Base-by-base conservation (phyloP, 164 flowering plant genomes). In the Aristolochia contorta region DNA sequence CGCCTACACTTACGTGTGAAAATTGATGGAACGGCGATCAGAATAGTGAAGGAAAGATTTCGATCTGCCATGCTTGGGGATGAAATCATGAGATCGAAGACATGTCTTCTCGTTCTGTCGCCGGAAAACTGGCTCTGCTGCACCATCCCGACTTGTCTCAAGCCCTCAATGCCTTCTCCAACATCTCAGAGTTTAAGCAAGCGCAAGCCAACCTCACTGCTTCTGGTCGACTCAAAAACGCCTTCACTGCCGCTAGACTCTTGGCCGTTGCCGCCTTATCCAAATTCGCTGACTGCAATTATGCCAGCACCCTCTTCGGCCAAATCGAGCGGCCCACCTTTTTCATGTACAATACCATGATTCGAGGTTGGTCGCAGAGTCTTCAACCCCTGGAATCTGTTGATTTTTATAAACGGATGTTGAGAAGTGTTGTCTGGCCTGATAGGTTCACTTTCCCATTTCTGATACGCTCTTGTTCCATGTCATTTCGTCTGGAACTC, bases 391-490 rank as follows among this genome's bases (percentile, higher is more conserved):
- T 61, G n/a, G 22, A 61, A 16, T 62, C 62, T 24, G 19, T 71
- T 47, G 0, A 56, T 1, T 48, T 64, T 53, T 75, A 71, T 45
- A 16, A 60, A 18, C 47, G 67, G 7, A 68, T 75, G 78, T 66
- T 60, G 20, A 63, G 59, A 4, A 6, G 54, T 15, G 58, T 59
- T 8, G n/a, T 71, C 43, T 45, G 25, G 18, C 79, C 73, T 2
- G 71, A 75, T 59, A 64, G 54, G 10, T 69, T 69, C 62, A 71
- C 79, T 12, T 72, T 56, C 71, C 70, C 79, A 50, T 72, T 69
- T 32, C 55, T 69, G 5, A 27, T 75, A 8, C 56, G 60, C 8
- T 64, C 71, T 7, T 75, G 69, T 50, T 57, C 66, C 19, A 15
- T 54, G 43, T 59, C 59, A 1, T 49, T 45, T 6, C 12, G 5